phyloP scores from a whole-genome alignment of 139 green algal species.

The Closterium sp. region DNA sequence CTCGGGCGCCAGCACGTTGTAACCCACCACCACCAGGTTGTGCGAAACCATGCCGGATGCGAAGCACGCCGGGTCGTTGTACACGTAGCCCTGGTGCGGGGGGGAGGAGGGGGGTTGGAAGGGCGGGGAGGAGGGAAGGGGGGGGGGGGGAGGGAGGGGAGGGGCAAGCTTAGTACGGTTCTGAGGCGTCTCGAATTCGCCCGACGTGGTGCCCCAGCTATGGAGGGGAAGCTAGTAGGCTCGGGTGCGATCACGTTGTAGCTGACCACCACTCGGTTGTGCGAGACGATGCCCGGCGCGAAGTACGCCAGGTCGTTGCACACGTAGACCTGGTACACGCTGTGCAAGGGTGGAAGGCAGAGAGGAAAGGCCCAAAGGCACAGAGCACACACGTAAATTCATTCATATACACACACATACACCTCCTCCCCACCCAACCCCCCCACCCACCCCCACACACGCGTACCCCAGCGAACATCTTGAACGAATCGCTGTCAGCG shows the following conservation, averaged over 20 bases:
- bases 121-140: background rate
- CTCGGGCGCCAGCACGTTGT: constrained; percentile 51
- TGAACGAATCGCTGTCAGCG: background rate
- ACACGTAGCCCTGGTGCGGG: background rate
- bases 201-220: constrained; percentile 82
- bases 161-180: no score
- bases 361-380: background rate
- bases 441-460: background rate
- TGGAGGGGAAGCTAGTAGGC: constrained; percentile 94
- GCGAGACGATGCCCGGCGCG: background rate
- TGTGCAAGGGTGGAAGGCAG: no score
- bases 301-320: background rate
- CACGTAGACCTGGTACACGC: background rate
- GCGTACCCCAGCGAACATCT: background rate
- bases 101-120: background rate
- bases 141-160: background rate
- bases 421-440: background rate
- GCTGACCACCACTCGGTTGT: constrained; percentile 61
- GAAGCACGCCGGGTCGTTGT: background rate
- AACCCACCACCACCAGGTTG: constrained; percentile 61
- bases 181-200: constrained; percentile 78
- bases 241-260: constrained; percentile 52
- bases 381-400: no score
- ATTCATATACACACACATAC: no score
- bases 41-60: constrained; percentile 10